A percentile compares a stretch with the other conserved stretches of the same genome.
phyloP scores from a whole-genome alignment of 108 stramenopile species.

The Parietichytrium sp. region DNA sequence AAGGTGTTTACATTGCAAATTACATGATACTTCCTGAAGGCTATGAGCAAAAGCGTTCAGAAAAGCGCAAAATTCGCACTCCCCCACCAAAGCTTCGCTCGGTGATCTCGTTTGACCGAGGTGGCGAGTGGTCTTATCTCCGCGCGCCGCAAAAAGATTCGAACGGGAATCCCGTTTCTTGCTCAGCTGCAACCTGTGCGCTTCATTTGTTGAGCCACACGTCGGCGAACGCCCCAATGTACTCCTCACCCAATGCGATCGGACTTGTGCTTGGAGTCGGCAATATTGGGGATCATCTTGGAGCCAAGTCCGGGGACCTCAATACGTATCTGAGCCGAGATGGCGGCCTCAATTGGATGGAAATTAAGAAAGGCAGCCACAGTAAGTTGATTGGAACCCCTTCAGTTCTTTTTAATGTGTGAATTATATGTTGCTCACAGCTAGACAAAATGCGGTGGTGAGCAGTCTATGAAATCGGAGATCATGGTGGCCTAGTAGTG shows the following conservation, averaged over 20 bases:
- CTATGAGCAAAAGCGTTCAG: not conserved
- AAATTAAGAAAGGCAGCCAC: not conserved
- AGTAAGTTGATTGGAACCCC: no score
- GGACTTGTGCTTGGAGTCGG: constrained; percentile 26
- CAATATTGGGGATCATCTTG: not conserved
- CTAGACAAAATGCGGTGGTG: no score
- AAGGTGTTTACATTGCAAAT: constrained; percentile 42
- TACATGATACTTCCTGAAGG: not conserved
- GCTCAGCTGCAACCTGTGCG: not conserved
- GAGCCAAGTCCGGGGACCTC: not conserved
- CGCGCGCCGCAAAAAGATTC: not conserved
- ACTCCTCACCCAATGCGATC: not conserved
- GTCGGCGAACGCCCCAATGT: not conserved
- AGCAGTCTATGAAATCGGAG: constrained; percentile 40
- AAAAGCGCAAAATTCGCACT: not conserved
- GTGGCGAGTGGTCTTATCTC: constrained; percentile 8
- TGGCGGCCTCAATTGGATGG: constrained; percentile 2
- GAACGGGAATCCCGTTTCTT: not conserved
- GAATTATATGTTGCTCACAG: no score
- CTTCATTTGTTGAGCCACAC: constrained; percentile 11
- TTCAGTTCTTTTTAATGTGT: no score
- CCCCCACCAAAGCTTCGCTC: not conserved
- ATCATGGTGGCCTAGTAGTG: constrained; percentile 22
- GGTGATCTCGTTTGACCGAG: constrained; percentile 34
- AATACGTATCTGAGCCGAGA: not conserved